phyloP scores from a whole-genome alignment of 768 basidiomycete genomes.

The Naganishia vaughanmartiniae region DNA sequence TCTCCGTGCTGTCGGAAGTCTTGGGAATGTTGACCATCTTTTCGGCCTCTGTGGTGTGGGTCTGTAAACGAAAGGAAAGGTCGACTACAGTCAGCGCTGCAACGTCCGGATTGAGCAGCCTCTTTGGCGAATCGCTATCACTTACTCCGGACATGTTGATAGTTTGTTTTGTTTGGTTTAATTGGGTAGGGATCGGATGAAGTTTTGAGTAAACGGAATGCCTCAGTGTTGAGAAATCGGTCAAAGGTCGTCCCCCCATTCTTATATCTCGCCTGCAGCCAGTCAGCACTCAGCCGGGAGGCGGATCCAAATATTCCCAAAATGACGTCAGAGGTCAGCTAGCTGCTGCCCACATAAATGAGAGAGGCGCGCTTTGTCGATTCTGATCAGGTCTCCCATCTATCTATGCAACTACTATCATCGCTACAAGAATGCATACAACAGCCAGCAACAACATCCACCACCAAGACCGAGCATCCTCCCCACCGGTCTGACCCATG shows the following conservation, averaged over 20 bases:
- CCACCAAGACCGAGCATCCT: background rate
- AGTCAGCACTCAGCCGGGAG: background rate
- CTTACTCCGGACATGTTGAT: slow-evolving; percentile 12
- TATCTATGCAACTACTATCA: background rate
- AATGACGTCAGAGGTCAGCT: background rate
- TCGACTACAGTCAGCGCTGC: background rate
- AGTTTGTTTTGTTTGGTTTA: background rate
- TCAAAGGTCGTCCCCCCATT: background rate
- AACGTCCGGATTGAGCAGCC: background rate
- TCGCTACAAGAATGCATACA: background rate
- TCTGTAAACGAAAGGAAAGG: background rate
- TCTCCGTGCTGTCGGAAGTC: slow-evolving; percentile 14
- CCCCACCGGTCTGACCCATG: background rate
- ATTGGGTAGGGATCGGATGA: background rate
- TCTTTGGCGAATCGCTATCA: background rate
- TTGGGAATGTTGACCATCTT: slow-evolving; percentile 30
- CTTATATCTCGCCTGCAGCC: background rate
- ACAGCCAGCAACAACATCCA: background rate
- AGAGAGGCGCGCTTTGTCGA: background rate
- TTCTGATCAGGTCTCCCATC: background rate
- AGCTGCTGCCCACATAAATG: background rate
- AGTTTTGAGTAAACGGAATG: background rate
- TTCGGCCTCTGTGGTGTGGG: slow-evolving; percentile 16
- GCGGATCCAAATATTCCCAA: background rate
- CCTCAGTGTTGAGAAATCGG: no score